phyloP scores from a whole-genome alignment of 345 rosid genomes.

The Conringia planisiliqua region DNA sequence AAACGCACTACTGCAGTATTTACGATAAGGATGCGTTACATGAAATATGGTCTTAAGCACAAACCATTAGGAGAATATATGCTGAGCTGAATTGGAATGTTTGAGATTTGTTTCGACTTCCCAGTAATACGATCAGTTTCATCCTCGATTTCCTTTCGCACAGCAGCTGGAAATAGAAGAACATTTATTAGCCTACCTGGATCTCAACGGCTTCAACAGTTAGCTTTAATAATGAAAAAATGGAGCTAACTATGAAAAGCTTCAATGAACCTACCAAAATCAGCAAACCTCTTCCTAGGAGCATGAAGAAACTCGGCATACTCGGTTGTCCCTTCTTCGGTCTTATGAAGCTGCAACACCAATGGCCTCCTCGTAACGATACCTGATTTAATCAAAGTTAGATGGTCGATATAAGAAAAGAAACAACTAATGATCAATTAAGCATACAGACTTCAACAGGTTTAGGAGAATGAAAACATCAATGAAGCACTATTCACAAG shows the following conservation, averaged over 20 bases:
- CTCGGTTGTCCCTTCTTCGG: slow-evolving; percentile 62
- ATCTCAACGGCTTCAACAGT: background rate
- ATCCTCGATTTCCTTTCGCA: slow-evolving; percentile 61
- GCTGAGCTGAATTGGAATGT: slow-evolving; percentile 63
- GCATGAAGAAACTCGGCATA: slow-evolving; percentile 98
- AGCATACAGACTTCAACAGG: background rate
- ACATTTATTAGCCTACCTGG: background rate
- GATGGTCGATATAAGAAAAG: background rate
- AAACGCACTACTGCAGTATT: background rate
- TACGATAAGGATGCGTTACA: background rate
- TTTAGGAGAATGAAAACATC: background rate
- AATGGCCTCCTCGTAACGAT: slow-evolving; percentile 96
- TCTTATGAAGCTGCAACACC: slow-evolving; percentile 96
- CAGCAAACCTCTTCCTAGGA: slow-evolving; percentile 72
- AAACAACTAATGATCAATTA: slow-evolving; percentile 2
- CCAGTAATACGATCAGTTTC: slow-evolving; percentile 72
- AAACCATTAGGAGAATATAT: slow-evolving; percentile 80
- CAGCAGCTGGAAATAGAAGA: slow-evolving; percentile 46
- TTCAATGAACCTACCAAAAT: slow-evolving; percentile 61
- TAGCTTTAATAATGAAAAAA: background rate
- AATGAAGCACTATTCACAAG: background rate
- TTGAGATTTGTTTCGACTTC: slow-evolving; percentile 60
- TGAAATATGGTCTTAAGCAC: slow-evolving; percentile 23
- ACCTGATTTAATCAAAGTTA: slow-evolving; percentile 41
- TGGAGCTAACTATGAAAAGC: background rate